Evolutionary conservation across 2,329 filamentous ascomycete genomes (phyloP).

Genomic region (Venturia asperata): DNA sequence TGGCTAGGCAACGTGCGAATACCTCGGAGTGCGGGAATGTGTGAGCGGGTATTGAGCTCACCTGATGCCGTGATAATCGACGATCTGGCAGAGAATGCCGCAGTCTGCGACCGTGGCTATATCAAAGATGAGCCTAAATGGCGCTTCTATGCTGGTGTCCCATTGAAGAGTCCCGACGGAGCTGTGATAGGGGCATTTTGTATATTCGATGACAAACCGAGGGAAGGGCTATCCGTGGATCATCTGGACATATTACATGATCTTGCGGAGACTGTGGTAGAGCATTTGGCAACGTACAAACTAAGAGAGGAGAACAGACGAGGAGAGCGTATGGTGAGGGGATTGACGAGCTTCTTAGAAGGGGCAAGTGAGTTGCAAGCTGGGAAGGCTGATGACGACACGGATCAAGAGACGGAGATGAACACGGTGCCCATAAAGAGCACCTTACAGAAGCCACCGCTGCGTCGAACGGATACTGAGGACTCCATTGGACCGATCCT

Average conservation of each 20-base stretch:
- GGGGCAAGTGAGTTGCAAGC: conserved; percentile 29
- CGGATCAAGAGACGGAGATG: not conserved
- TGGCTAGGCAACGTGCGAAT: conserved; percentile 21
- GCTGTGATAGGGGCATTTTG: conserved; percentile 31
- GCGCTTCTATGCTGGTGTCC: conserved; percentile 30
- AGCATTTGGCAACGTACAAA: conserved; percentile 21
- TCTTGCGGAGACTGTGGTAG: conserved; percentile 21
- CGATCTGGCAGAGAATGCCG: conserved; percentile 27
- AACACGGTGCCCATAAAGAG: too few species aligned
- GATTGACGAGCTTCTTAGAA: conserved; percentile 22
- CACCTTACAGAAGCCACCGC: not conserved
- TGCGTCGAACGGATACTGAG: not conserved
- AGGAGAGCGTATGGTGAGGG: conserved; percentile 21
- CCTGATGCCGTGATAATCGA: conserved; percentile 24
- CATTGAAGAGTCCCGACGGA: conserved; percentile 28
- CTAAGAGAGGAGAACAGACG: conserved; percentile 21
- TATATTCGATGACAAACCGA: conserved; percentile 28
- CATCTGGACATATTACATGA: conserved; percentile 22
- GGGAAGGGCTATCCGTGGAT: conserved; percentile 20
- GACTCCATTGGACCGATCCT: not conserved
- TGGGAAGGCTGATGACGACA: conserved; percentile 25
- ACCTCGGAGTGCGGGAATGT: conserved; percentile 28
- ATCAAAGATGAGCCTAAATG: conserved; percentile 28
- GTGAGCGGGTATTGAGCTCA: conserved; percentile 26
- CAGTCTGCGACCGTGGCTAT: conserved; percentile 26